Evolutionary conservation across 768 basidiomycete genomes (phyloP), one percentile per base, ranked within the genome.

Genomic region (Amanita molliuscula): DNA sequence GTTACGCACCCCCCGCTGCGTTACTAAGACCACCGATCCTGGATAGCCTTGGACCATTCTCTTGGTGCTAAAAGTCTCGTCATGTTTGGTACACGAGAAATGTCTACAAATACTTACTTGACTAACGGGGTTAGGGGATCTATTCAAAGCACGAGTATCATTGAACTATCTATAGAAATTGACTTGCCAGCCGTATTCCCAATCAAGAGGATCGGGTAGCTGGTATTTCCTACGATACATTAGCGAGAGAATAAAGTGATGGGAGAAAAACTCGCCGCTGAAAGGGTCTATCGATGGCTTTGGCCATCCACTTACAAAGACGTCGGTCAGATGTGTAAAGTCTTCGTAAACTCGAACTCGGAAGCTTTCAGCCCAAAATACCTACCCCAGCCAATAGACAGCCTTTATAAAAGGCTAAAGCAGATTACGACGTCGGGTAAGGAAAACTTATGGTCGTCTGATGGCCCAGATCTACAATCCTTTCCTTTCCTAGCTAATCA

Each of bases 1-100:
- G 21, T 9, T 0, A 44, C 43, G 16, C 8, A 44, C 43, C 18
- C 43, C 43, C 13, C 1, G 28, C 18, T 44, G 48, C 16, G 54
- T 56, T 11, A n/a, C n/a, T n/a, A 60, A 31, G n/a, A 61, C 58
- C 9, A 59, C 56, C 11, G 59, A 57, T 0, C 54, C 55, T 3
- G 37, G 13, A 49, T 55, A 61, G 3, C 54, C 55, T 26, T 53
- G 21, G 5, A 58, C 47, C 56, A 58, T 57, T 26, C 56, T 59
- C 13, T 46, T 50, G 6, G 59, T 54, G 9, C 59, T 61, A 26
- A 35, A 6, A 6, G 13, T 20, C 25, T 25, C 18, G 1, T 20
- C 26, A 20, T 15, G 40, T 40, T 13, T 5, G n/a, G 9, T 1
- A 18, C 4, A 16, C 10, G 11, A 48, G 25, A n/a, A 36, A 13